phyloP scores from a whole-genome alignment of 2,329 filamentous ascomycete genomes.

The Fusarium chaquense region DNA sequence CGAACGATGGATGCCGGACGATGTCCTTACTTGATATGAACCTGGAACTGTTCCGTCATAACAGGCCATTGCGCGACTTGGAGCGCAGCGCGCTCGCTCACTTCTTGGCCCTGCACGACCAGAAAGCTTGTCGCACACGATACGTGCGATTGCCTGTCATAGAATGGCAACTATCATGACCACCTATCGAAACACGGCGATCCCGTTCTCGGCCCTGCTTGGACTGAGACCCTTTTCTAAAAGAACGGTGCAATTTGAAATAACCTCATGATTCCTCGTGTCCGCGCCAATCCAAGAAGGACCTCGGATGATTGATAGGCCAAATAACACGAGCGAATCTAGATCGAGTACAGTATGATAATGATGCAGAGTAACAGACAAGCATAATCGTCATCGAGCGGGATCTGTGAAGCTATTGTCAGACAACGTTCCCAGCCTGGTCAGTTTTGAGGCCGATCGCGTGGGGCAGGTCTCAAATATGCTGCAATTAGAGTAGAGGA shows the following conservation, averaged over 20 bases:
- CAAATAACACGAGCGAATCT: constrained; percentile 19
- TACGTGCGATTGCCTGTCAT: constrained; percentile 24
- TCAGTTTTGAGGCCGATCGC: constrained; percentile 32
- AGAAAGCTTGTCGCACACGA: constrained; percentile 24
- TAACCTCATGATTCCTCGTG: constrained; percentile 38
- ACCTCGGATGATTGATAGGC: constrained; percentile 17
- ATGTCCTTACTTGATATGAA: constrained; percentile 24
- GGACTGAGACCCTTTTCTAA: constrained; percentile 11
- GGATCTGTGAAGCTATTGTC: constrained; percentile 39
- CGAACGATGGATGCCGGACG: constrained; percentile 34
- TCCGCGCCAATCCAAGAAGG: constrained; percentile 6
- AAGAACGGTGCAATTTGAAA: constrained; percentile 19
- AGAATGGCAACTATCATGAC: constrained; percentile 25
- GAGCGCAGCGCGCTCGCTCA: background rate
- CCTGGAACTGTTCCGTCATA: constrained; percentile 42
- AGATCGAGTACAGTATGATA: constrained; percentile 2
- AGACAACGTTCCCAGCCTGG: constrained; percentile 32
- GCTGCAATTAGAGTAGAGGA: constrained; percentile 12
- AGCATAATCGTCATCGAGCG: constrained; percentile 27
- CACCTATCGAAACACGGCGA: constrained; percentile 41
- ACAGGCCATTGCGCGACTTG: constrained; percentile 36
- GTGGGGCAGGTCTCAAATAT: constrained; percentile 34
- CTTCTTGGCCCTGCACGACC: background rate
- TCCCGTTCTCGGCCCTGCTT: constrained; percentile 32
- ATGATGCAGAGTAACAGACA: constrained; percentile 15